Base-by-base conservation (phyloP, 331 rosid species). In the Saraca asoca region DNA sequence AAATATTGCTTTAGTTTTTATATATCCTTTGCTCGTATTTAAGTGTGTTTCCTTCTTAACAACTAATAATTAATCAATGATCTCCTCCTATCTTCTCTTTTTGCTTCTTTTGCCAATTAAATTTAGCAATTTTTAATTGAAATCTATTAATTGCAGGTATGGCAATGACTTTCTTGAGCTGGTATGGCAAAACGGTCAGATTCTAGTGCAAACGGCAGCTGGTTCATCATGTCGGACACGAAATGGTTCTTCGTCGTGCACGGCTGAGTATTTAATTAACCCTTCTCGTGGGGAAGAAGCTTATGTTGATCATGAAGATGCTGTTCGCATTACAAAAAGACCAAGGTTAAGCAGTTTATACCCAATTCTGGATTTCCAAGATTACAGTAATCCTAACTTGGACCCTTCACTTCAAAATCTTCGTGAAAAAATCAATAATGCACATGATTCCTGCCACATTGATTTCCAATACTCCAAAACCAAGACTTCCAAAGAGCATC, bases 101-200 rank as follows among this genome's bases (percentile, higher is more conserved):
- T n/a, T n/a, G n/a, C n/a, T n/a, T 18, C 6, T 12, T 13, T 0
- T 7, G 45, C 53, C 15, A 5, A 33, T 64, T 35, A 6, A 55
- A 63, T 17, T 29, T 37, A n/a, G 12, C 39, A 18, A n/a, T n/a
- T 43, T 39, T 11, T 62, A 45, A 29, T 35, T 52, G 46, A 39
- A 37, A 14, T 72, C 39, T 12, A 10, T 24, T 24, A 24, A 3
- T 42, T 61, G 71, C 80, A 81, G 82, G 68, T 8, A 49, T 57
- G 76, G 38, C 10, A 53, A 72, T 12, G 82, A 73, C 12, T 67
- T 74, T 19, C 31, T 61, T 56, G 89, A 75, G 69, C 58, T 72
- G 19, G 79, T 67, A 19, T 78, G 80, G 80, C 76, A 80, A 75
- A 78, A 81, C 34, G 84, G 77, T 10, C 71, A 56, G 56, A 45